Conservation (phyloP, 2,329 filamentous ascomycete genomes). For the Alternaria triticina region DNA sequence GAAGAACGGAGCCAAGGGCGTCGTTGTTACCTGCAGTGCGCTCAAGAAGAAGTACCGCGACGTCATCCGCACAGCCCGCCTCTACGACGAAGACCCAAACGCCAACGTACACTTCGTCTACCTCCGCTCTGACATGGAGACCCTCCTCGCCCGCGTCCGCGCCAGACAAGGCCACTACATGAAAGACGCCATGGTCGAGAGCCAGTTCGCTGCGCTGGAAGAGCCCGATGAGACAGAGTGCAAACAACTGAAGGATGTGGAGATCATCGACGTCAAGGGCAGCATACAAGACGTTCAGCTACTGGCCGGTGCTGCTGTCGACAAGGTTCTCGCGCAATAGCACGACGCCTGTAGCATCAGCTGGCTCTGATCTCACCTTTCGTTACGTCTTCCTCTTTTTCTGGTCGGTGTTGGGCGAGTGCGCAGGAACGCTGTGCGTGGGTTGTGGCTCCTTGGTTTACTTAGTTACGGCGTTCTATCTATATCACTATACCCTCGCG, state of each 20-base stretch:
- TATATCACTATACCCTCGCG: conserved; percentile 1
- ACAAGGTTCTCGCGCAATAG: conserved; percentile 34
- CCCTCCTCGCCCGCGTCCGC: conserved; percentile 77
- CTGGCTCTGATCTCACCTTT: conserved; percentile 1
- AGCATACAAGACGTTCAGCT: conserved; percentile 48
- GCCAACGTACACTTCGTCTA: conserved; percentile 84
- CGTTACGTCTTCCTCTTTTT: not conserved
- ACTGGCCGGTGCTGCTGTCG: conserved; percentile 49
- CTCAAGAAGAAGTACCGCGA: conserved; percentile 98
- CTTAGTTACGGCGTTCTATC: not conserved
- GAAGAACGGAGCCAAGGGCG: conserved; percentile 57
- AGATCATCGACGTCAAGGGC: conserved; percentile 55
- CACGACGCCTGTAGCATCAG: not conserved
- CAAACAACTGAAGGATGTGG: conserved; percentile 52
- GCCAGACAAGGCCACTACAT: conserved; percentile 87
- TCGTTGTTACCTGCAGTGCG: conserved; percentile 95
- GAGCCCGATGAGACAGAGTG: conserved; percentile 73
- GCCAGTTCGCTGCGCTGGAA: conserved; percentile 89
- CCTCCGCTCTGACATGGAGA: conserved; percentile 76
- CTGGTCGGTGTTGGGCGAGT: not conserved
- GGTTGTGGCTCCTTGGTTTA: not conserved
- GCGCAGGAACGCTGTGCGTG: not conserved
- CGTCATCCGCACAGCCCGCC: conserved; percentile 57
- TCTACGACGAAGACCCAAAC: conserved; percentile 54
- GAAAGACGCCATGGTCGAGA: conserved; percentile 93